A percentile compares a stretch with the other conserved stretches of the same genome.
Evolutionary conservation across 306 rosid species (phyloP).

Genomic region (Vigna radiata): DNA sequence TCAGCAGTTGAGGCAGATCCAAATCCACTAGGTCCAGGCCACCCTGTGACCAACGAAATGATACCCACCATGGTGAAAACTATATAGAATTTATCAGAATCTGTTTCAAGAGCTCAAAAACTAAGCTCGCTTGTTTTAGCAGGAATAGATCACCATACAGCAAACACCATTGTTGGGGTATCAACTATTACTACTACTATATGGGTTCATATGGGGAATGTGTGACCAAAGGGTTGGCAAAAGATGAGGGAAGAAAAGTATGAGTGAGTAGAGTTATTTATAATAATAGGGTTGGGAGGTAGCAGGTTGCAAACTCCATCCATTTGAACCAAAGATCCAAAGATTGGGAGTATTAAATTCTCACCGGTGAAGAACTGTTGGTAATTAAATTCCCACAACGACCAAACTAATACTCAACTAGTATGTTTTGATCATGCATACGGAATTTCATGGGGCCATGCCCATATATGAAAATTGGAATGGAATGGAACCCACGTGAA

Average conservation of each 20-base stretch:
- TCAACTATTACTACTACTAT: not conserved
- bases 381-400: constrained; percentile 53
- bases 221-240: not conserved
- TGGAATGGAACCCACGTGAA: constrained; percentile 35
- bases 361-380: constrained; percentile 52
- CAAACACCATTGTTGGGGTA: not conserved
- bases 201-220: not conserved
- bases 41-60: constrained; percentile 70
- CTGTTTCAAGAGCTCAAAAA: constrained; percentile 1
- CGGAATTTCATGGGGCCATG: not conserved
- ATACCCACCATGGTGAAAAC: constrained; percentile 46
- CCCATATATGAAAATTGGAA: not conserved
- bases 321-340: not conserved
- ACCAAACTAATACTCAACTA: constrained; percentile 24
- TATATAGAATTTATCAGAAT: not conserved
- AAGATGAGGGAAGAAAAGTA: constrained; percentile 41
- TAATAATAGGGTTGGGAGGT: not conserved
- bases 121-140: constrained; percentile 2
- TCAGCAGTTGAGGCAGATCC: constrained; percentile 95
- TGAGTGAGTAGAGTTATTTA: constrained; percentile 31
- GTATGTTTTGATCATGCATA: not conserved
- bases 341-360: constrained; percentile 46
- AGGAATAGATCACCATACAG: not conserved
- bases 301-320: constrained; percentile 43
- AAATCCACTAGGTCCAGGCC: constrained; percentile 76